A percentile compares a stretch with the other conserved stretches of the same genome.
These are phyloP conservation scores for Triticum turgidum DNA, from an alignment of 176 grass and related monocot genomes.

Conservation along the genomic window DNA sequence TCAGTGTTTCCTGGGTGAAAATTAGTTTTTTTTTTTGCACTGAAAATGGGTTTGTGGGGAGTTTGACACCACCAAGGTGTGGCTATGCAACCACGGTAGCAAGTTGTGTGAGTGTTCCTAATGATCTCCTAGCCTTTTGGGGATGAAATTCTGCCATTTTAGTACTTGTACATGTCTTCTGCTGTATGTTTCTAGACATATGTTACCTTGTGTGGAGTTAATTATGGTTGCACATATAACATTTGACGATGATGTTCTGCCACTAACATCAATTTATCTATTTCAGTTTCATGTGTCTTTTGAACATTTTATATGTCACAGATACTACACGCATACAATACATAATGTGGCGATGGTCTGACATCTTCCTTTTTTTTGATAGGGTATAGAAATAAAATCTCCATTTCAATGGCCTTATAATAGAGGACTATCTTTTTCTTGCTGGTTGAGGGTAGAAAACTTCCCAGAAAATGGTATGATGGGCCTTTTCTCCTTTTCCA, in stretches of 20 bases:
- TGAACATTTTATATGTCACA: not conserved
- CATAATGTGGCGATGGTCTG: not conserved
- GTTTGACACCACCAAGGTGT: not conserved
- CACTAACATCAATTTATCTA: not conserved
- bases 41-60: not conserved
- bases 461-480: constrained; percentile 80
- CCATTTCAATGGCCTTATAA: constrained; percentile 82
- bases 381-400: constrained; percentile 87
- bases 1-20: constrained; percentile 9
- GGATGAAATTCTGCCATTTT: not conserved
- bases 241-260: constrained; percentile 14
- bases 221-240: not conserved
- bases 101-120: not conserved
- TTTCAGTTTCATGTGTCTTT: not conserved
- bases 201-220: constrained; percentile 9
- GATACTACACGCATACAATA: not conserved
- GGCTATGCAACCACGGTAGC: not conserved
- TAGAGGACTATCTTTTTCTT: constrained; percentile 83
- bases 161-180: not conserved
- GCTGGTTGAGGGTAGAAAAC: constrained; percentile 85
- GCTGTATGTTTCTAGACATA: not conserved
- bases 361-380: constrained; percentile 32
- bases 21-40: not conserved
- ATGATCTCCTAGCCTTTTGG: not conserved
- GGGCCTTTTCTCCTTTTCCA: constrained; percentile 89